Evolutionary conservation across 208 protist species (phyloP).

Genomic region (Plasmodiophora brassicae): DNA sequence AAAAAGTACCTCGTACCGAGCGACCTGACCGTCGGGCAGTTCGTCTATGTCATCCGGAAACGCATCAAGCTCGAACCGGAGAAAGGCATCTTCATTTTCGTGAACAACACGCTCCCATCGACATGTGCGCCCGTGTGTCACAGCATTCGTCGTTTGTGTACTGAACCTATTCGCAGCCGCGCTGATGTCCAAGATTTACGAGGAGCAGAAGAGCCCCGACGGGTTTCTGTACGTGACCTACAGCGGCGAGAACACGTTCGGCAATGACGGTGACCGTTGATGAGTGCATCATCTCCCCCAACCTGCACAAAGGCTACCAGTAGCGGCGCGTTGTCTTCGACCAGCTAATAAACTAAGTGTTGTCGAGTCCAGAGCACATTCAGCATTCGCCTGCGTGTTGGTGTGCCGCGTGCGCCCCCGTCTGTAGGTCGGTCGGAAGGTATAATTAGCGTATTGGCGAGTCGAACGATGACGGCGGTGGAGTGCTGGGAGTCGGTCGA

Average conservation of each 20-base stretch:
- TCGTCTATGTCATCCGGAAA: slow-evolving; percentile 83
- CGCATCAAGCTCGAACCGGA: slow-evolving; percentile 78
- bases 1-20: slow-evolving; percentile 69
- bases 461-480: no score
- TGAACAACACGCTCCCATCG: slow-evolving; percentile 76
- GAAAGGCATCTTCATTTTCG: slow-evolving; percentile 84
- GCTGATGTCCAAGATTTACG: slow-evolving; percentile 71
- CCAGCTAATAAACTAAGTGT: no score
- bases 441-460: no score
- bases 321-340: no score
- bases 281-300: no score
- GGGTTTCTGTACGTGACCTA: slow-evolving; percentile 72
- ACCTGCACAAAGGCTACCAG: no score
- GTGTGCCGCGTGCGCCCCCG: no score
- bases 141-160: neutral
- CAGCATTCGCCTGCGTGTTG: no score
- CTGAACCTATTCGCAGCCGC: slow-evolving; percentile 31
- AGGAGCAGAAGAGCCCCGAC: slow-evolving; percentile 82
- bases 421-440: no score
- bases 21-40: slow-evolving; percentile 79
- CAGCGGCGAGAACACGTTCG: slow-evolving; percentile 78
- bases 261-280: no score
- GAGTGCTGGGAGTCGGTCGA: no score
- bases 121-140: slow-evolving; percentile 53
- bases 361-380: no score